Conservation (phyloP, 306 rosid species). For the Herpetospermum pedunculosum region DNA sequence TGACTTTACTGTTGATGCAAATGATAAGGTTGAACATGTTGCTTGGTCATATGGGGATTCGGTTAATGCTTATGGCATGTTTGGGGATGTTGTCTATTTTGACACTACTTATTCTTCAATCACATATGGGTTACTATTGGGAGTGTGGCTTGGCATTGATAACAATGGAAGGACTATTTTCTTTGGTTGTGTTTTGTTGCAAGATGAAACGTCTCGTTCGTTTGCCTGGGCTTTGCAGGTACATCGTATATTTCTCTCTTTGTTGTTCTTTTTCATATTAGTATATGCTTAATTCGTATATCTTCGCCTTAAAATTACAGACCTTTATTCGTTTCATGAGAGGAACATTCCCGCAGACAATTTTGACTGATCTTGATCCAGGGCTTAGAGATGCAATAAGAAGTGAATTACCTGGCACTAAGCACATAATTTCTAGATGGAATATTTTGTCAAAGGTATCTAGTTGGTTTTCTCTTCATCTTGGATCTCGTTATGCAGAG, state of each 20-base stretch:
- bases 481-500: slow-evolving; percentile 68
- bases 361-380: slow-evolving; percentile 70
- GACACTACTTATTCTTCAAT: slow-evolving; percentile 62
- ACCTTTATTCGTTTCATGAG: slow-evolving; percentile 71
- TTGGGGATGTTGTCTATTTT: slow-evolving; percentile 77
- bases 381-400: slow-evolving; percentile 64
- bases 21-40: slow-evolving; percentile 64
- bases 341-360: slow-evolving; percentile 85
- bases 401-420: slow-evolving; percentile 57
- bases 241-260: not conserved
- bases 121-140: slow-evolving; percentile 79
- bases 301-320: slow-evolving; percentile 36
- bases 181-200: slow-evolving; percentile 77
- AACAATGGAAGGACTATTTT: slow-evolving; percentile 71
- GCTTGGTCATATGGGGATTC: slow-evolving; percentile 81
- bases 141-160: slow-evolving; percentile 94
- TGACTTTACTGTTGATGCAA: slow-evolving; percentile 71
- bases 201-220: slow-evolving; percentile 72
- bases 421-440: slow-evolving; percentile 56
- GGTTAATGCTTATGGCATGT: slow-evolving; percentile 46
- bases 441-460: slow-evolving; percentile 52
- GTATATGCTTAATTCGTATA: no score
- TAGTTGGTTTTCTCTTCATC: slow-evolving; percentile 69
- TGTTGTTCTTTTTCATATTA: not conserved
- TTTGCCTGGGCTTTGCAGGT: slow-evolving; percentile 98